Evolutionary conservation across 192 early-diverging fungal species (phyloP), one percentile per base, ranked within the genome.

Genomic region (Dissophora globulifera): DNA sequence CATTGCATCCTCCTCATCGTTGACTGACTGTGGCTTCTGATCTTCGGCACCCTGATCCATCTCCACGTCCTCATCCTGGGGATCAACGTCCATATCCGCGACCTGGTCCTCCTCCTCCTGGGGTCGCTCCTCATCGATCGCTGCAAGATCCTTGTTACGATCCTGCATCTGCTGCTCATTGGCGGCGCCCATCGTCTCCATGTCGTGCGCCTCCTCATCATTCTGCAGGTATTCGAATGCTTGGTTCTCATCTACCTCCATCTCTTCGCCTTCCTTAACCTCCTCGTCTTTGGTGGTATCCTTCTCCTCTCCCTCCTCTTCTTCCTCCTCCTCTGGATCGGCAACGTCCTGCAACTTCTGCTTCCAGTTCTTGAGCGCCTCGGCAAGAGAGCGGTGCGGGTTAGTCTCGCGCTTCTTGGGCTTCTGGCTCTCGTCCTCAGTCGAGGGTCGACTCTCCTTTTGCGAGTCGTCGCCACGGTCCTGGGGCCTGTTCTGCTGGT

Each of bases 281-380:
- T 87, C 67, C 9, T 83, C 72, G 35, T 81, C 67, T 40, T 78
- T 32, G 13, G 66, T 60, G 6, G 75, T 80, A 29, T 79, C 50
- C 25, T 84, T 74, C 48, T 78, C 53, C 4, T 62, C 30, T 17
- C 60, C 63, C 33, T 67, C 66, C 15, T 68, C 52, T 40, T 46
- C 67, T 43, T 85, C 64, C 17, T 89, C 78, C 32, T 86, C 76
- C 2, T 89, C 87, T 6, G 81, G 79, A 61, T 92, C 93, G 53
- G 87, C 81, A 26, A 95, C 71, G 66, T 91, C 82, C 50, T 93
- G 84, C 23, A 99, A 79, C 19, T 95, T 86, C 26, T 92, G 89
- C 78, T 90, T 91, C 96, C 96, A 99, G 70, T 93, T 92, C 78
- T 96, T 92, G 51, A 95, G 81, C 16, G 95, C 95, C 69, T 97